Base-by-base conservation (phyloP, 306 rosid species). In the Corylus heterophylla region DNA sequence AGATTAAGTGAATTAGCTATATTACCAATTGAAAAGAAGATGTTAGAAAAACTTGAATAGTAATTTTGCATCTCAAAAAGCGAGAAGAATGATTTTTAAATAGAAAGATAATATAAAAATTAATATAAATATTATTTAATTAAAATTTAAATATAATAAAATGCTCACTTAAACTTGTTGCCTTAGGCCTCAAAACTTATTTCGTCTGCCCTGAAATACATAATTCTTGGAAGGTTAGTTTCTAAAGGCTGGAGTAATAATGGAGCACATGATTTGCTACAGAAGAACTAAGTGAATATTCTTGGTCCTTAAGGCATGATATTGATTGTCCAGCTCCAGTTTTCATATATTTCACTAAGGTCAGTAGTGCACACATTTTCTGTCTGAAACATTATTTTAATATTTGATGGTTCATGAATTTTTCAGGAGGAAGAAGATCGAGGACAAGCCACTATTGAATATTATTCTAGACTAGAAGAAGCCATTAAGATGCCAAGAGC, bases 371-470 rank as follows among this genome's bases (percentile, higher is more conserved):
- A 55, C 75, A 63, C 71, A 39, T 79, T 74, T 70, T 7, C 52
- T 20, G 12, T 74, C 71, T 55, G 54, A 69, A 75, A 48, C n/a
- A 37, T 73, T 74, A 78, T 70, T 37, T 76, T 69, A 75, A 56
- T 50, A 44, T 76, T 20, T 62, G n/a, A 55, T 48, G 7, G 29
- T 66, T 73, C 12, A 12, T 75, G 31, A 62, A 22, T 76, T 87
- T 80, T 84, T 25, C 86, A 88, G 93, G 82, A 79, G 75, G 87
- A 31, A 77, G 73, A 80, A 37, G 79, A 55, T 44, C 78, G 67
- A 52, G 86, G 16, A 56, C 80, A 75, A 25, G 84, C 55, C 71
- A 83, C 56, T 73, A 56, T 42, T 59, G 70, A 75, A 77, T 75
- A 71, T 59, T 44, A 69, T 81, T 77, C 67, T 79, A 75, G 73